Percentiles rank a stretch among this genome's conserved stretches.
Conservation (phyloP, 768 basidiomycete species). For the Galerina sulciceps region DNA sequence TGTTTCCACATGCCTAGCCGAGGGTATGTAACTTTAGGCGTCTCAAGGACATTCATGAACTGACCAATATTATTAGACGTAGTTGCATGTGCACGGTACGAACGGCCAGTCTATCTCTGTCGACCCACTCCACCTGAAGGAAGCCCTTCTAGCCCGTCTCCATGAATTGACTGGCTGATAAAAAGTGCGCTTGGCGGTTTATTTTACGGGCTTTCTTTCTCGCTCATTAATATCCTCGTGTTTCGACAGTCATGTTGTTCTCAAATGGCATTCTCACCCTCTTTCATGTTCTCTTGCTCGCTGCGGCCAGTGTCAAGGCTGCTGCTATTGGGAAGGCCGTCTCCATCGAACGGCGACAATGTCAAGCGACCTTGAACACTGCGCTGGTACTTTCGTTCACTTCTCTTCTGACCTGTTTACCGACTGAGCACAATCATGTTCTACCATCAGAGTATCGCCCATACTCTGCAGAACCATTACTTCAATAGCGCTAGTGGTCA, state of each 20-base stretch:
- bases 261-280: background rate
- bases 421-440: background rate
- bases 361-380: slow-evolving; percentile 18
- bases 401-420: background rate
- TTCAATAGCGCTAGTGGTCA: slow-evolving; percentile 43
- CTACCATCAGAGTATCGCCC: slow-evolving; percentile 32
- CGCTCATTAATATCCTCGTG: background rate
- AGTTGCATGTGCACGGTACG: background rate
- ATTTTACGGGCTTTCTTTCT: background rate
- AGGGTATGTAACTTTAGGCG: background rate
- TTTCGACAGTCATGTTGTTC: background rate
- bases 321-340: background rate
- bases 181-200: background rate
- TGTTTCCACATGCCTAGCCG: background rate
- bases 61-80: background rate
- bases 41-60: background rate
- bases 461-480: slow-evolving; percentile 41
- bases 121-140: background rate
- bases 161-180: background rate
- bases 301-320: background rate
- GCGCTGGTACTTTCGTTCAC: slow-evolving; percentile 19
- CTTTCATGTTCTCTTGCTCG: background rate
- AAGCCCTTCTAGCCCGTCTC: background rate
- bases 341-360: slow-evolving; percentile 2
- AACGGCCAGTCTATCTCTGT: background rate